Evolutionary conservation across 371 early-diverging fungal species (phyloP).

Genomic region (Rhizopus stolonifer): DNA sequence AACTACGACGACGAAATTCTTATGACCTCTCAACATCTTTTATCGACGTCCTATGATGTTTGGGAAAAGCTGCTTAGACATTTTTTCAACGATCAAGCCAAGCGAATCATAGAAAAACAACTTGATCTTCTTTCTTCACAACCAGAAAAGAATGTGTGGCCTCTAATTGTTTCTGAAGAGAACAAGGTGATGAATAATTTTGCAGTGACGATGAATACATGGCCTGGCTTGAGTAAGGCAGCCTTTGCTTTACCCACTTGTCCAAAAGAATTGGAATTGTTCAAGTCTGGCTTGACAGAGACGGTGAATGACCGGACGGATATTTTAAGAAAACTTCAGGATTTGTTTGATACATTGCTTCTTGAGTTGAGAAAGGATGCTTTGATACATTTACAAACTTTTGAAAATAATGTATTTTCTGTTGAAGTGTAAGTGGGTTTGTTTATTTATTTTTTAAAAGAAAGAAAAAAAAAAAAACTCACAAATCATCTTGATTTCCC

Average conservation of each 20-base stretch:
- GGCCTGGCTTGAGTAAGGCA: constrained; percentile 16
- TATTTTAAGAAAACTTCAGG: constrained; percentile 17
- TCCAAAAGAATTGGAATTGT: constrained; percentile 22
- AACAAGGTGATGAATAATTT: constrained; percentile 9
- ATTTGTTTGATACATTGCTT: constrained; percentile 25
- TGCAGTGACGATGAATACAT: constrained; percentile 14
- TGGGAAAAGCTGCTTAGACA: constrained; percentile 43
- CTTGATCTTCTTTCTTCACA: constrained; percentile 35
- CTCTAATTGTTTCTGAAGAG: constrained; percentile 24
- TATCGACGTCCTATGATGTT: constrained; percentile 45
- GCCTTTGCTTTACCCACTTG: constrained; percentile 30
- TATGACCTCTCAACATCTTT: constrained; percentile 23
- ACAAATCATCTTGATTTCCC: too few relatives aligned
- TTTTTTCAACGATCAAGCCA: constrained; percentile 36
- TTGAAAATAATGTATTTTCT: constrained; percentile 23
- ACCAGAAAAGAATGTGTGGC: constrained; percentile 34
- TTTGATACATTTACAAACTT: constrained; percentile 11
- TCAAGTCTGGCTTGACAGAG: constrained; percentile 26
- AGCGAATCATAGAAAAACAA: constrained; percentile 30
- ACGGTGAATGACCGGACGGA: constrained; percentile 28
- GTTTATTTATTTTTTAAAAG: too few relatives aligned
- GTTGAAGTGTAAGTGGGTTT: constrained; percentile 30
- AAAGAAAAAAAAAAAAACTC: too few relatives aligned
- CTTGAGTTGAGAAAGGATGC: constrained; percentile 21
- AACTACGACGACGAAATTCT: too few relatives aligned